Conservation (phyloP, 345 rosid genomes). For the Moricandia moricandioides region DNA sequence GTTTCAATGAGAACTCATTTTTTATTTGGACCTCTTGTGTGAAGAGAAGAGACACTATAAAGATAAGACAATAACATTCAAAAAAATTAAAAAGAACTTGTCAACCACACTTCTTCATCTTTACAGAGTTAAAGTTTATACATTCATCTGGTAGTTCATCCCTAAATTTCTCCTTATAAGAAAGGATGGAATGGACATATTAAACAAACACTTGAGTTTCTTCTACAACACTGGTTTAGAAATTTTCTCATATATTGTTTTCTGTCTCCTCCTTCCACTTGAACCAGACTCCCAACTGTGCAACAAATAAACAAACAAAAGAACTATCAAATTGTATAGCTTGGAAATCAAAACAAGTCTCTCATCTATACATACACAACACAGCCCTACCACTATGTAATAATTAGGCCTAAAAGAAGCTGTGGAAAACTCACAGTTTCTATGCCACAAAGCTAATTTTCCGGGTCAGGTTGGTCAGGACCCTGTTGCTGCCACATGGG, state of each 20-base stretch:
- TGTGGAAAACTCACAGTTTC: slow-evolving; percentile 23
- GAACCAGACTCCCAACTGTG: slow-evolving; percentile 24
- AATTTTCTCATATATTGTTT: background rate
- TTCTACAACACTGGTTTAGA: slow-evolving; percentile 19
- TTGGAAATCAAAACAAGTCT: background rate
- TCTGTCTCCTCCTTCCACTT: slow-evolving; percentile 18
- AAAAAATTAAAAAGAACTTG: slow-evolving; percentile 9
- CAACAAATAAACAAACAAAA: background rate
- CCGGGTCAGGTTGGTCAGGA: slow-evolving; percentile 71
- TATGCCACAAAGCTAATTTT: slow-evolving; percentile 27
- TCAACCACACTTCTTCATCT: slow-evolving; percentile 19
- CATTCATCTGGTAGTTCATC: slow-evolving; percentile 2
- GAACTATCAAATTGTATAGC: background rate
- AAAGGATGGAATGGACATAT: slow-evolving; percentile 1
- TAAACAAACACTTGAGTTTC: slow-evolving; percentile 11
- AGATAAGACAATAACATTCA: slow-evolving; percentile 17
- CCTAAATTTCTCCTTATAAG: background rate
- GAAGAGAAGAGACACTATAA: background rate
- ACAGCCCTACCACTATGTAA: too few species aligned
- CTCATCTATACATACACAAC: background rate
- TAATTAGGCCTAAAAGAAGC: too few species aligned
- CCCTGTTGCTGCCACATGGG: slow-evolving; percentile 76
- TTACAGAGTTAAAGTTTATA: slow-evolving; percentile 5
- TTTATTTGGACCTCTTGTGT: too few species aligned
- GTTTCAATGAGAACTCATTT: too few species aligned